Conservation (phyloP, 2,329 filamentous ascomycete genomes). For the Aureobasidium namibiae region DNA sequence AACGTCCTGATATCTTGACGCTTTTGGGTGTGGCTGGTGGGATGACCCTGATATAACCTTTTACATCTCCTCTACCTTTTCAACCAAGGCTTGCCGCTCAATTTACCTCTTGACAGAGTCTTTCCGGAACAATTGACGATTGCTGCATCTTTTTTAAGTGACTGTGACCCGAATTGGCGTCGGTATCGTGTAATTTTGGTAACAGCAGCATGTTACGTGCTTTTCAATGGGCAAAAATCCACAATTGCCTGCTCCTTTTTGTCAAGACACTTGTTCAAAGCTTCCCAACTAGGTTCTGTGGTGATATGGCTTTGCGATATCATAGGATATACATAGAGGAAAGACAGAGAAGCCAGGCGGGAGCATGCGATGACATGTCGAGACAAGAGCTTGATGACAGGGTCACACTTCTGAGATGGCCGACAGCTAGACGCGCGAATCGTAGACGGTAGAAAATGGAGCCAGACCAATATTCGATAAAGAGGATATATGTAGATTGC, state of each 20-base stretch:
- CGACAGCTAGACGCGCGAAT: background rate
- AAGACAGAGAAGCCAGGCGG: too few species aligned
- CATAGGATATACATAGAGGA: too few species aligned
- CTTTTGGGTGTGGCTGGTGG: background rate
- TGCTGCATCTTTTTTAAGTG: too few species aligned
- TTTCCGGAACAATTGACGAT: background rate
- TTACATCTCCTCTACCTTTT: background rate
- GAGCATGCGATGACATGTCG: too few species aligned
- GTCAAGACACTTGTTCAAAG: too few species aligned
- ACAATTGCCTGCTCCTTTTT: too few species aligned
- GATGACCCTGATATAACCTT: background rate
- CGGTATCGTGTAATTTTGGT: background rate
- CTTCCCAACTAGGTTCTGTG: too few species aligned
- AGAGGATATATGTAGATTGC: background rate
- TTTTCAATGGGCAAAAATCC: too few species aligned
- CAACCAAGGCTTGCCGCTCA: background rate
- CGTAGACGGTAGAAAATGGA: background rate
- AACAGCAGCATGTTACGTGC: too few species aligned
- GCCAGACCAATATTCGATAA: background rate
- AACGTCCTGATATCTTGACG: background rate
- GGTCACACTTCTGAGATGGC: background rate
- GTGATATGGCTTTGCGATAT: too few species aligned
- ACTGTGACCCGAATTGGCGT: background rate
- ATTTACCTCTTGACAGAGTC: background rate
- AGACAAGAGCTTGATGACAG: background rate